These are phyloP conservation scores for Cyclotella cryptica DNA, from an alignment of 108 stramenopile species.

Conservation along the genomic window DNA sequence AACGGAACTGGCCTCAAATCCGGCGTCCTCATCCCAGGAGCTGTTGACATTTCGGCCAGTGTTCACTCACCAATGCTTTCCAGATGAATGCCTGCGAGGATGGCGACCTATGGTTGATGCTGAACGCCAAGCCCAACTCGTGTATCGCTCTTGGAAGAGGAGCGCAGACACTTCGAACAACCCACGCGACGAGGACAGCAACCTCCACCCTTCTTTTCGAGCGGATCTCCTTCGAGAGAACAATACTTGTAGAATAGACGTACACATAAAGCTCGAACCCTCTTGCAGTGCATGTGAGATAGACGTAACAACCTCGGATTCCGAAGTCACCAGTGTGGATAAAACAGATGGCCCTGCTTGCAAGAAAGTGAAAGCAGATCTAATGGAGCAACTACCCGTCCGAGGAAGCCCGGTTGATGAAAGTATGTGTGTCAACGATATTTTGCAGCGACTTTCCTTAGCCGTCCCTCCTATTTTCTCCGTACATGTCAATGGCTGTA, in stretches of 20 bases:
- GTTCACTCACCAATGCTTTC: slow-evolving; percentile 81
- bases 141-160: slow-evolving; percentile 39
- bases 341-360: slow-evolving; percentile 5
- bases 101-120: slow-evolving; percentile 59
- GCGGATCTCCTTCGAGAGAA: neutral
- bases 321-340: neutral
- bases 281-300: slow-evolving; percentile 40
- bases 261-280: slow-evolving; percentile 29
- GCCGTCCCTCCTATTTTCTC: slow-evolving; percentile 42
- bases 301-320: slow-evolving; percentile 28
- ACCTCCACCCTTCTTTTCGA: slow-evolving; percentile 32
- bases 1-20: neutral
- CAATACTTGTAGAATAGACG: slow-evolving; percentile 19
- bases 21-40: neutral
- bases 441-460: slow-evolving; percentile 26
- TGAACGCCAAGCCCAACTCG: slow-evolving; percentile 19
- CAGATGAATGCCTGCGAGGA: slow-evolving; percentile 64
- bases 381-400: neutral
- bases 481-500: slow-evolving; percentile 22
- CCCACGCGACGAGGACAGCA: neutral
- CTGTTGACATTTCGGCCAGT: slow-evolving; percentile 66
- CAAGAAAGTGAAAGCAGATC: slow-evolving; percentile 27
- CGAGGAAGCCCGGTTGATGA: neutral
- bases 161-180: neutral
- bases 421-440: slow-evolving; percentile 30